phyloP scores from a whole-genome alignment of 164 flowering plant genomes.

The Amborella trichopoda region DNA sequence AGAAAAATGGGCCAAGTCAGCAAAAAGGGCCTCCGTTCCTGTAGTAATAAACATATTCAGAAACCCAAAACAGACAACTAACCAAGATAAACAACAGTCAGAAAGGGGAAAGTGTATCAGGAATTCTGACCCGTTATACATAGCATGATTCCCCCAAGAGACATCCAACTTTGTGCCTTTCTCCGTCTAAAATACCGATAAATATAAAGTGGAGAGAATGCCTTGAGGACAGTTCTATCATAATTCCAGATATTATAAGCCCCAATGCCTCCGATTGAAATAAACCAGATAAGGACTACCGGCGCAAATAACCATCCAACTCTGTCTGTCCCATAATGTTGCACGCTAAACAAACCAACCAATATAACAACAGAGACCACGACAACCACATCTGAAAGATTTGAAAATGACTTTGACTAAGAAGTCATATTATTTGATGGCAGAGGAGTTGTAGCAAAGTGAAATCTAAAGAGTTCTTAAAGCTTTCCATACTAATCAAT shows the following conservation, averaged over 20 bases:
- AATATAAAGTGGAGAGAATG: conserved; percentile 79
- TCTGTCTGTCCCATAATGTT: conserved; percentile 88
- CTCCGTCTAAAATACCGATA: conserved; percentile 61
- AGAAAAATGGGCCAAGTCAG: conserved; percentile 88
- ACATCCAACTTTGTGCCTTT: conserved; percentile 51
- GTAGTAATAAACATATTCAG: conserved; percentile 11
- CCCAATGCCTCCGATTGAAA: conserved; percentile 85
- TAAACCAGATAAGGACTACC: conserved; percentile 86
- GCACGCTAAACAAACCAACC: conserved; percentile 90
- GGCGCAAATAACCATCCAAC: conserved; percentile 99
- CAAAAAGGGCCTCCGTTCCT: conserved; percentile 99
- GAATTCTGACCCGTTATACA: conserved; percentile 90
- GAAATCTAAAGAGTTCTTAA: too few species aligned
- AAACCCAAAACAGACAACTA: neutral
- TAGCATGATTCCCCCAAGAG: conserved; percentile 94
- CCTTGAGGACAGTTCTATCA: conserved; percentile 59
- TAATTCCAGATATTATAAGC: conserved; percentile 76
- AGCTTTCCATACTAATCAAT: too few species aligned
- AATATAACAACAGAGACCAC: conserved; percentile 66
- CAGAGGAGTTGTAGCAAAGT: too few species aligned
- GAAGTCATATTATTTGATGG: too few species aligned
- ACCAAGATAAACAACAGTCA: neutral
- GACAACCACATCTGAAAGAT: conserved; percentile 67
- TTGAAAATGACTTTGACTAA: too few species aligned
- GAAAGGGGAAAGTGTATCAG: neutral